Evolutionary conservation across 2,329 filamentous ascomycete species (phyloP).

Genomic region (Pseudohalonectria lignicola): DNA sequence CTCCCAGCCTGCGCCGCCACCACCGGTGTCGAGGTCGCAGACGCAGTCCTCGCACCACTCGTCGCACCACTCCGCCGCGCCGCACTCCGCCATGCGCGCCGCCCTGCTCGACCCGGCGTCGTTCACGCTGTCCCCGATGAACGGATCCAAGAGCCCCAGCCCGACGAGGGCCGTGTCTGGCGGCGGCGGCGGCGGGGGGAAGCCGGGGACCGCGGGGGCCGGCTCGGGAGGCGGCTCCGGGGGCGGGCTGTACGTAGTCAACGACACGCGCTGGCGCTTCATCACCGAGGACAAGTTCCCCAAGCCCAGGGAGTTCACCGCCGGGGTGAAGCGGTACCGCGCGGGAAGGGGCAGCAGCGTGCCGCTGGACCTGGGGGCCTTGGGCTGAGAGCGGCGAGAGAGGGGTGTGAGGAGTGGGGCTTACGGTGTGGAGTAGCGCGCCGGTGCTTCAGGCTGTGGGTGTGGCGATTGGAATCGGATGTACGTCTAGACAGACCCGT

Average conservation of each 20-base stretch:
- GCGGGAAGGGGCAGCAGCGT: constrained; percentile 91
- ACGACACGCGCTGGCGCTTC: constrained; percentile 80
- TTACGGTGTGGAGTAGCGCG: too few species aligned
- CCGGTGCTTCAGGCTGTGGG: too few species aligned
- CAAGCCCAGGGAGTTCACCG: constrained; percentile 70
- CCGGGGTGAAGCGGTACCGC: constrained; percentile 68
- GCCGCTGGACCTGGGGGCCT: constrained; percentile 68
- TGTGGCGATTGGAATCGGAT: too few species aligned
- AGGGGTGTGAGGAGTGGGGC: too few species aligned
- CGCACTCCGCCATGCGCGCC: constrained; percentile 35
- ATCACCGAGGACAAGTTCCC: constrained; percentile 73
- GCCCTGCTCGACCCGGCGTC: constrained; percentile 64
- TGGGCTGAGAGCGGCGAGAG: too few species aligned
- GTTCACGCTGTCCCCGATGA: constrained; percentile 62
- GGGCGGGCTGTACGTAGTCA: constrained; percentile 42
- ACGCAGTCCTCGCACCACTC: constrained; percentile 29
- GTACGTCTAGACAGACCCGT: too few species aligned
- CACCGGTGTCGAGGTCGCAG: constrained; percentile 27
- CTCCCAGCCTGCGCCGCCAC: constrained; percentile 26
- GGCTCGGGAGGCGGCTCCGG: constrained; percentile 12
- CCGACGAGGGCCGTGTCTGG: constrained; percentile 25
- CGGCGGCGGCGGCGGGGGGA: too few species aligned
- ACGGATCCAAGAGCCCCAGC: constrained; percentile 35
- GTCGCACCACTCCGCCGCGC: constrained; percentile 25
- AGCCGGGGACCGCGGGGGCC: constrained; percentile 16